Conservation (phyloP, 306 rosid species). For the Castanea sativa region DNA sequence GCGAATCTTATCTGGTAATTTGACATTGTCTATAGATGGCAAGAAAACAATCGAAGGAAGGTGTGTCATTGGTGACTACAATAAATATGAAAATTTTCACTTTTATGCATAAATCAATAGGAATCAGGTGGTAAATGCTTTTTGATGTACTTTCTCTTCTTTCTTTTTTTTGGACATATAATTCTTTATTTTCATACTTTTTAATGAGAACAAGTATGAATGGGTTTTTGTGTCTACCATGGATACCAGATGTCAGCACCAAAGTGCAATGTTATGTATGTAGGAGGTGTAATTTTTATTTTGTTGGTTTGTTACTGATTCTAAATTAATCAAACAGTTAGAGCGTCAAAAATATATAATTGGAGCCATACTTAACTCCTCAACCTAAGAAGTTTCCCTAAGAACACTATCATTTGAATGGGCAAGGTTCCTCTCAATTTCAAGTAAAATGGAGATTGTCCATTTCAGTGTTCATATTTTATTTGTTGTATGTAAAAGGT, state of each 20-base stretch:
- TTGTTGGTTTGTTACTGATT: neutral
- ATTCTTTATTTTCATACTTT: neutral
- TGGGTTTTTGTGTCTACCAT: neutral
- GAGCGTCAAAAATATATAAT: neutral
- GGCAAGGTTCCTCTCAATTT: no score
- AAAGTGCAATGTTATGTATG: slow-evolving; percentile 2
- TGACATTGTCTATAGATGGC: slow-evolving; percentile 53
- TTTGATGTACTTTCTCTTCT: neutral
- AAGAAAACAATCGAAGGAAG: slow-evolving; percentile 72
- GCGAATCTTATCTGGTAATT: slow-evolving; percentile 2
- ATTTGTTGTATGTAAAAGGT: no score
- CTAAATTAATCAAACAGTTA: neutral
- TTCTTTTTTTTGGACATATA: neutral
- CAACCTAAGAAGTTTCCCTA: neutral
- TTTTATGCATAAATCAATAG: neutral
- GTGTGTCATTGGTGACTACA: slow-evolving; percentile 47
- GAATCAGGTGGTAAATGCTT: neutral
- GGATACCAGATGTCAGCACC: neutral
- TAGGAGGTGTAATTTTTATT: neutral
- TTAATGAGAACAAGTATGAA: neutral
- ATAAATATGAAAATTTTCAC: slow-evolving; percentile 35
- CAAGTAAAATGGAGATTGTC: no score
- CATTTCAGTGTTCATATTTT: no score
- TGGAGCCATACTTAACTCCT: neutral
- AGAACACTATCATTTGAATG: neutral